Conservation (phyloP, 2,329 filamentous ascomycete species). For the Polytolypa hystricis region DNA sequence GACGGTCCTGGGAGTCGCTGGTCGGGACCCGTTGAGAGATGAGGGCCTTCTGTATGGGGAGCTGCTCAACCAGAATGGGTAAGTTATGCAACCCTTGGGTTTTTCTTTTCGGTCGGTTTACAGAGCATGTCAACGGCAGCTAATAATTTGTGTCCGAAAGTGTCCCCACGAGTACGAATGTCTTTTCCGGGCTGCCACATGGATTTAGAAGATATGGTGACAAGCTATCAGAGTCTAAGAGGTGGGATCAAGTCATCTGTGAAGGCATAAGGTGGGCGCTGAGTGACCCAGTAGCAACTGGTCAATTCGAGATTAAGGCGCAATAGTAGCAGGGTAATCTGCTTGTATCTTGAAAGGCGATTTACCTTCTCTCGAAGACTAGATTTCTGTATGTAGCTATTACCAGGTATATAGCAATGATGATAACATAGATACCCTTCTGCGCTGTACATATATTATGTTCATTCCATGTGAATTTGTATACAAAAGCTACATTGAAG, state of each 20-base stretch:
- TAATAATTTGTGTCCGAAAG: constrained; percentile 16
- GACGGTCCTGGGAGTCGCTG: constrained; percentile 36
- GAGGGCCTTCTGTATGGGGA: constrained; percentile 39
- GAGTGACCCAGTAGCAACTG: constrained; percentile 11
- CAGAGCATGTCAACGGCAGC: neutral
- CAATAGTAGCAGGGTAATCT: neutral
- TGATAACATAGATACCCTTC: too few relatives aligned
- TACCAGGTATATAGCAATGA: too few relatives aligned
- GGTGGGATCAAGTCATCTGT: constrained; percentile 22
- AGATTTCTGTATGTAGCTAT: too few relatives aligned
- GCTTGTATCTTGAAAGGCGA: neutral
- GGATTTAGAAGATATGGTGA: constrained; percentile 31
- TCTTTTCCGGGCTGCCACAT: constrained; percentile 46
- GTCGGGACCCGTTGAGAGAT: constrained; percentile 39
- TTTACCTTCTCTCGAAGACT: too few relatives aligned
- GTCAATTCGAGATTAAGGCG: constrained; percentile 15
- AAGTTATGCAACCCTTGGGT: constrained; percentile 11
- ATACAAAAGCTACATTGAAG: too few relatives aligned
- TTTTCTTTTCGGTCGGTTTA: neutral
- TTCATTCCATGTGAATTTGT: too few relatives aligned
- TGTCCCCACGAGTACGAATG: constrained; percentile 37
- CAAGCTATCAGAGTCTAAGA: constrained; percentile 16
- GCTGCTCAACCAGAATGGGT: constrained; percentile 35
- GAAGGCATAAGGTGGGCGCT: constrained; percentile 21
- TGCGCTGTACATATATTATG: too few relatives aligned